These are phyloP conservation scores for Plectosphaerella plurivora DNA, from an alignment of 2,329 filamentous ascomycete species.

Conservation along the genomic window DNA sequence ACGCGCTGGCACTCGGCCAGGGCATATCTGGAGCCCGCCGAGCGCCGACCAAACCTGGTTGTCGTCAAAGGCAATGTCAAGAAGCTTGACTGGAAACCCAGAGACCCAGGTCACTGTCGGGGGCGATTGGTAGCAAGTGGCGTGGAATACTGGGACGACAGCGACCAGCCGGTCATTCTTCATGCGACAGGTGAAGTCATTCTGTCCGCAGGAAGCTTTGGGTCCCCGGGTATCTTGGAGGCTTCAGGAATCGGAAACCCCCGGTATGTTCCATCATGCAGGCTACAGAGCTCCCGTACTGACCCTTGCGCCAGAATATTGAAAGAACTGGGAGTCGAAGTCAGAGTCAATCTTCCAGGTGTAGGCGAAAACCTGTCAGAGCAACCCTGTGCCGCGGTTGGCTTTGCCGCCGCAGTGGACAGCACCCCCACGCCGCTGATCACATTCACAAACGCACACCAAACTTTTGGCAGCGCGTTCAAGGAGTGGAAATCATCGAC, in stretches of 20 bases:
- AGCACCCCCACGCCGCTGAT: conserved; percentile 23
- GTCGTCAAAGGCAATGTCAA: conserved; percentile 31
- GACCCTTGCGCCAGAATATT: conserved; percentile 25
- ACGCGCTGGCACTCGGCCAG: conserved; percentile 33
- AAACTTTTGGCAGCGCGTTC: conserved; percentile 20
- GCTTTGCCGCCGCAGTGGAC: conserved; percentile 14
- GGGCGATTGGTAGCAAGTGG: conserved; percentile 21
- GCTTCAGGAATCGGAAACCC: conserved; percentile 46
- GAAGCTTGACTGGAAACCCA: conserved; percentile 20
- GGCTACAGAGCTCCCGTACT: no score
- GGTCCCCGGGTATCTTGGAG: conserved; percentile 47
- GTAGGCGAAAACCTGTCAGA: conserved; percentile 51
- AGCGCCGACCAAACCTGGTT: conserved; percentile 30
- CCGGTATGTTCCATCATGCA: conserved; percentile 10
- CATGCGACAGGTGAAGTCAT: conserved; percentile 41
- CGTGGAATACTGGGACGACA: conserved; percentile 28
- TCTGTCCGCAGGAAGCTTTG: conserved; percentile 42
- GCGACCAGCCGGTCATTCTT: conserved; percentile 27
- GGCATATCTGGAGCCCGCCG: conserved; percentile 35
- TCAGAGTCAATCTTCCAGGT: conserved; percentile 39
- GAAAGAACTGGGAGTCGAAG: conserved; percentile 33
- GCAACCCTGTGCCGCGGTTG: conserved; percentile 27
- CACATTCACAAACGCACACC: no score
- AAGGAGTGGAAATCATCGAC: conserved; percentile 18
- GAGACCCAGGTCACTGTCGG: not conserved